Conservation (phyloP, 108 stramenopile genomes). For the Cyclotella sp. region DNA sequence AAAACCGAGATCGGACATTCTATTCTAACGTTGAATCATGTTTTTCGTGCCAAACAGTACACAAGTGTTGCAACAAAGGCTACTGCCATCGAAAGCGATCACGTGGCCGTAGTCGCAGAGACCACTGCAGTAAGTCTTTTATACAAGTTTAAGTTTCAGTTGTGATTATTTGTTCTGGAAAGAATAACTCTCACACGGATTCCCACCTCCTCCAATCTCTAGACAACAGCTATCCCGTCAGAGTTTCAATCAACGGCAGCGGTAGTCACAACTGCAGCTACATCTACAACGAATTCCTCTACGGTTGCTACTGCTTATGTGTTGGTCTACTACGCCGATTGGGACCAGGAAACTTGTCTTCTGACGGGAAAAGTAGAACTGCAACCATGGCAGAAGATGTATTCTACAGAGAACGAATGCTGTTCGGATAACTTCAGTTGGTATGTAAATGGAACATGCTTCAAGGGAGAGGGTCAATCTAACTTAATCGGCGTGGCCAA, state of each 20-base stretch:
- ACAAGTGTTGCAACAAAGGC: neutral
- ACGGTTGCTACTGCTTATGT: neutral
- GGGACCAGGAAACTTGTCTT: slow-evolving; percentile 8
- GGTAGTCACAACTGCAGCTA: neutral
- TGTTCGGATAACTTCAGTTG: slow-evolving; percentile 16
- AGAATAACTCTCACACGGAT: neutral
- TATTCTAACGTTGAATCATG: neutral
- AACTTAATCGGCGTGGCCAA: neutral
- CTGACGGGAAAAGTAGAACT: slow-evolving; percentile 6
- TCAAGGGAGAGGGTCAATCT: neutral
- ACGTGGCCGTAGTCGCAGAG: neutral
- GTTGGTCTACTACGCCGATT: slow-evolving; percentile 26
- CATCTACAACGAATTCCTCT: slow-evolving; percentile 3
- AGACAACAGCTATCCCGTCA: too few relatives aligned
- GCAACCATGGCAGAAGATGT: slow-evolving; percentile 12
- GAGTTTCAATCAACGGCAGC: neutral
- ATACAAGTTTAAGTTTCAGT: neutral
- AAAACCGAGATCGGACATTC: neutral
- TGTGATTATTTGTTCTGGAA: neutral
- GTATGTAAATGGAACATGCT: slow-evolving; percentile 14
- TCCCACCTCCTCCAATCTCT: too few relatives aligned
- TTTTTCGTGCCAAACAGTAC: neutral
- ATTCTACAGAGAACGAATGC: slow-evolving; percentile 11
- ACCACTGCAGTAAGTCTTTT: neutral
- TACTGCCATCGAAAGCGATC: neutral